Conservation (phyloP, 73 alveolate species). For the Blepharisma japonicum region DNA sequence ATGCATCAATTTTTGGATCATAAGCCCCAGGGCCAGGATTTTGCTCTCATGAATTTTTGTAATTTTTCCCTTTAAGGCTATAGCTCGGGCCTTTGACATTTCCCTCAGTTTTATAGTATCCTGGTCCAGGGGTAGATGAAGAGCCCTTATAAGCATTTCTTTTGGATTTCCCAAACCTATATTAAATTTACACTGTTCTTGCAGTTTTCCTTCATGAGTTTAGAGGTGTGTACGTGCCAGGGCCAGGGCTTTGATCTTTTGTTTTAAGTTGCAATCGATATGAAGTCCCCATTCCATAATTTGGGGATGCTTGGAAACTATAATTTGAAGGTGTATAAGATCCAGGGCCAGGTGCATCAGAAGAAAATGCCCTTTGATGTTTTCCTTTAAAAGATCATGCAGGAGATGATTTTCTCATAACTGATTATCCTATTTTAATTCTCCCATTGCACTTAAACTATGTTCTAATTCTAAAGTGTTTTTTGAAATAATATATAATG, state of each 20-base stretch:
- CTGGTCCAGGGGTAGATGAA: slow-evolving; percentile 17
- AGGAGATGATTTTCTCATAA: too few species aligned
- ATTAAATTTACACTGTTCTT: slow-evolving; percentile 6
- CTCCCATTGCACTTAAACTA: too few species aligned
- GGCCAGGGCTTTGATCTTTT: slow-evolving; percentile 25
- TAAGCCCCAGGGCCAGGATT: slow-evolving; percentile 22
- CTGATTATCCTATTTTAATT: too few species aligned
- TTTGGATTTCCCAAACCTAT: slow-evolving; percentile 18
- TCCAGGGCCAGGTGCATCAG: too few species aligned
- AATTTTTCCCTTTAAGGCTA: slow-evolving; percentile 1
- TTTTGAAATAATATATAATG: too few species aligned
- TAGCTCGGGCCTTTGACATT: background rate
- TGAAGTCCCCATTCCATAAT: too few species aligned
- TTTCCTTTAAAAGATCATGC: too few species aligned
- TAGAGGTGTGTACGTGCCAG: background rate
- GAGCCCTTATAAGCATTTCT: background rate
- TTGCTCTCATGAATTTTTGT: background rate
- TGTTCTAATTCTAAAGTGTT: too few species aligned
- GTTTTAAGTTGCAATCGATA: too few species aligned
- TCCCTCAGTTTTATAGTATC: background rate
- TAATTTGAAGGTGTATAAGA: too few species aligned
- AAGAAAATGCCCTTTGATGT: too few species aligned
- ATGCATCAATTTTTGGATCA: background rate
- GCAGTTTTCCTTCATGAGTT: background rate
- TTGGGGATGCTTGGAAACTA: too few species aligned